Evolutionary conservation across 805 yeast species (phyloP), one percentile per base, ranked within the genome.

Genomic region (Wickerhamomyces sydowiorum): DNA sequence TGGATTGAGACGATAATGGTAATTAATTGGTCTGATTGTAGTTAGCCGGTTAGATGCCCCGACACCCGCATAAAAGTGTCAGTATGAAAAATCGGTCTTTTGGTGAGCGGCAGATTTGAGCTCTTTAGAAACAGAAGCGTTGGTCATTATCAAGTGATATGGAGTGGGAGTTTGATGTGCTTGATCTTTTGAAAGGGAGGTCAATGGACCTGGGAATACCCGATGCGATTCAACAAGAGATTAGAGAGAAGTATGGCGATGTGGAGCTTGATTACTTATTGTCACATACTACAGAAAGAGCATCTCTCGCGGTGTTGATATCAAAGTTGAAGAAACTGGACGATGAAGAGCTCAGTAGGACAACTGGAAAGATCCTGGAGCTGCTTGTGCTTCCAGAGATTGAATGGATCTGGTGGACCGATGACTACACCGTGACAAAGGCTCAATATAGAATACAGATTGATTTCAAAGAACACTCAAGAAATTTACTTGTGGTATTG

Each of bases 381-480:
- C 8, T 17, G n/a, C n/a, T 41, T 5, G 20, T 37, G 14, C 14
- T 41, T 3, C 32, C 29, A 2, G 8, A 13, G 8, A 14, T 41
- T 9, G 40, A 37, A 17, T 41, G 40, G 40, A 39, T 49, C 1
- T 54, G 59, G 59, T 45, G 37, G 34, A 19, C 32, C 10, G 56
- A 54, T 35, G 54, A 51, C 1, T 43, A 42, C 23, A 40, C 48
- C 7, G 20, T 21, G 21, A 37, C 46, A 18, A 44, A 40, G 9
- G 32, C 32, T 4, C 39, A 40, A 29, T 51, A 48, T 30, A 12
- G 7, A 10, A 13, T 14, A 6, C 59, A 54, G 23, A 1, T 42
- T 3, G 18, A 42, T 22, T 51, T 47, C 24, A 48, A 48, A 24
- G 37, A 17, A 13, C 32, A 24, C 5, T 40, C 45, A 2, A 36